Evolutionary conservation across 352 stramenopile genomes (phyloP).

Genomic region (Thraustotheca clavata): DNA sequence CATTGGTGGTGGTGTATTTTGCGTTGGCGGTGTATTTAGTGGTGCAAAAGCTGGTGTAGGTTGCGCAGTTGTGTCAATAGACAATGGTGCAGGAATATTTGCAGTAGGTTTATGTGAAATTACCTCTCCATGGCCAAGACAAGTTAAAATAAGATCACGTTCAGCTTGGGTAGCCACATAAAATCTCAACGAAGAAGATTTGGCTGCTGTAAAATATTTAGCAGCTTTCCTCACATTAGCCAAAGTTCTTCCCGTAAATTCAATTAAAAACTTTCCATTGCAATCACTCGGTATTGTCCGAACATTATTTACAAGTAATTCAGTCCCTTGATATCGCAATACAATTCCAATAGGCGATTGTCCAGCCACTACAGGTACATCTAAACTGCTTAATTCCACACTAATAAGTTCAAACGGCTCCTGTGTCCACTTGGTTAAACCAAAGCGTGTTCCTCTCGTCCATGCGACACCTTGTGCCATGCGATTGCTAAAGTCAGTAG

Average conservation of each 20-base stretch:
- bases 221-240: constrained; percentile 9
- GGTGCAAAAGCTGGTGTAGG: background rate
- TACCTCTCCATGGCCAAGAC: no score
- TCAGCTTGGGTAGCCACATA: constrained; percentile 11
- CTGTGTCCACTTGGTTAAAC: constrained; percentile 11
- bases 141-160: constrained; percentile 10
- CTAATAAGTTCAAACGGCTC: constrained; percentile 16
- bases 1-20: background rate
- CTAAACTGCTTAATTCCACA: background rate
- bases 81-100: no score
- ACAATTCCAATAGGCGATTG: background rate
- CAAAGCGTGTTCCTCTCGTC: constrained; percentile 7
- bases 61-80: no score
- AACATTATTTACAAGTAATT: background rate
- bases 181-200: constrained; percentile 1
- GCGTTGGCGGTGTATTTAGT: background rate
- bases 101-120: constrained; percentile 11
- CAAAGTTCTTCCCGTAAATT: constrained; percentile 11
- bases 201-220: constrained; percentile 17
- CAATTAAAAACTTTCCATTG: background rate
- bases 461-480: constrained; percentile 15
- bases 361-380: background rate
- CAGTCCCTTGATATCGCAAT: background rate
- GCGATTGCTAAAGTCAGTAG: no score
- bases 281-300: background rate